phyloP scores from a whole-genome alignment of 768 basidiomycete genomes.

The Agrocybe praecox region DNA sequence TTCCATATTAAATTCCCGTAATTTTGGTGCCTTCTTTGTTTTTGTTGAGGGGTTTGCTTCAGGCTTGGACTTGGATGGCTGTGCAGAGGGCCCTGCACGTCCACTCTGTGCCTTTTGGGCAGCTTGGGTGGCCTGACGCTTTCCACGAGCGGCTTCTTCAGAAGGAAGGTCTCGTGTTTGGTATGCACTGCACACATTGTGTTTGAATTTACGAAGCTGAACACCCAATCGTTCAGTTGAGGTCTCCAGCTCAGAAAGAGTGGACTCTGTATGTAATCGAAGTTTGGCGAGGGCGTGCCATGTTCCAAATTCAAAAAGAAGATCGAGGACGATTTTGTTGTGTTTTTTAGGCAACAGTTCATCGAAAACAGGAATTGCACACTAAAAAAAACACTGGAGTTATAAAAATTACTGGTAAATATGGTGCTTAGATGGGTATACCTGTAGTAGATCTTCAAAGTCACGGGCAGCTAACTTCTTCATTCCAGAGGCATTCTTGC shows the following conservation, averaged over 20 bases:
- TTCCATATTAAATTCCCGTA: constrained; percentile 12
- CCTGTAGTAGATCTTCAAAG: constrained; percentile 21
- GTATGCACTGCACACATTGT: constrained; percentile 7
- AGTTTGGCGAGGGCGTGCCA: constrained; percentile 40
- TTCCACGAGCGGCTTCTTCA: too few relatives aligned
- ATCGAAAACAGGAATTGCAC: background rate
- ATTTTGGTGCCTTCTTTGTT: background rate
- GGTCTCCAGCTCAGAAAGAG: constrained; percentile 20
- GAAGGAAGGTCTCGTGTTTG: too few relatives aligned
- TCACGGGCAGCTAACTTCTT: constrained; percentile 1
- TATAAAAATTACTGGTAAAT: background rate
- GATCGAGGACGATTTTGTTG: constrained; percentile 22
- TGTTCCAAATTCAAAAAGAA: constrained; percentile 30
- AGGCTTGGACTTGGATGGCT: background rate
- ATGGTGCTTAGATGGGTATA: background rate
- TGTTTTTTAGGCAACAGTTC: constrained; percentile 13
- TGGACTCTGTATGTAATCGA: constrained; percentile 37
- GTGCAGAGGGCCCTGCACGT: too few relatives aligned
- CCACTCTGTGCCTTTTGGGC: background rate
- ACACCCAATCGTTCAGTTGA: constrained; percentile 29
- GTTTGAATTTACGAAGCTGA: constrained; percentile 24
- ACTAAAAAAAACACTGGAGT: background rate
- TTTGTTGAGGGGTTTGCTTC: background rate
- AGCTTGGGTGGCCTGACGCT: too few relatives aligned
- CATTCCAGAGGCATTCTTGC: background rate